These are phyloP conservation scores for Cladorrhinum samala DNA, from an alignment of 495 filamentous ascomycete genomes.

Conservation along the genomic window DNA sequence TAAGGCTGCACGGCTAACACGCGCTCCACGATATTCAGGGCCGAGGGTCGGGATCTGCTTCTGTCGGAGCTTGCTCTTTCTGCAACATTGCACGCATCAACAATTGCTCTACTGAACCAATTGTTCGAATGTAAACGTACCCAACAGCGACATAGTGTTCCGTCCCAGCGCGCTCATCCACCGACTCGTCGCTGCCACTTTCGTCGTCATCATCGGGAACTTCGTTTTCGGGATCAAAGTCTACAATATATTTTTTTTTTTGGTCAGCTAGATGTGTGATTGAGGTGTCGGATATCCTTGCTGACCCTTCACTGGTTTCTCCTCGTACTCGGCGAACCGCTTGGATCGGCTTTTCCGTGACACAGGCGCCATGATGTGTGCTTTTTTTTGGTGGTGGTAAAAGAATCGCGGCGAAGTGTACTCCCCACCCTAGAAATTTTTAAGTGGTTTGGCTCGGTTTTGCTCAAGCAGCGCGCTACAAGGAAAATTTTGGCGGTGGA, in stretches of 20 bases:
- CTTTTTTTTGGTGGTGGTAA: constrained; percentile 1
- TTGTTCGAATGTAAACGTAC: constrained; percentile 35
- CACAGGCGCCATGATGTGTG: constrained; percentile 33
- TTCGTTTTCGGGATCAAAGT: constrained; percentile 83
- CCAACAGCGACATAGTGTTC: constrained; percentile 84
- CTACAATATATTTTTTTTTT: constrained; percentile 35
- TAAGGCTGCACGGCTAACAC: constrained; percentile 67
- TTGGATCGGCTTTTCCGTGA: constrained; percentile 27
- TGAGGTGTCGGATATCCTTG: neutral
- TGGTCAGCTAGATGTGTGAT: too few relatives aligned
- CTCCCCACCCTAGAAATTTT: constrained; percentile 24
- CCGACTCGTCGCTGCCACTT: constrained; percentile 51
- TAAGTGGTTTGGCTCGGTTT: neutral
- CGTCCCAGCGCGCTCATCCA: constrained; percentile 50
- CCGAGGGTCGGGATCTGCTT: constrained; percentile 59
- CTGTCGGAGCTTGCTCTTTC: constrained; percentile 81
- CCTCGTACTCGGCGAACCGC: constrained; percentile 37
- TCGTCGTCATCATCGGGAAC: constrained; percentile 42
- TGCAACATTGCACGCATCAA: constrained; percentile 25
- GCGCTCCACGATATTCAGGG: constrained; percentile 74
- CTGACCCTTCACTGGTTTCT: constrained; percentile 36
- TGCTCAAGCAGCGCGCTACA: neutral
- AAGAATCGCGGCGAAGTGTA: constrained; percentile 4
- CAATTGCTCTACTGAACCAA: neutral
- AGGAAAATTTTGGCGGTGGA: constrained; percentile 45